Conservation (phyloP, 345 rosid genomes). For the Crucihimalaya himalaica region DNA sequence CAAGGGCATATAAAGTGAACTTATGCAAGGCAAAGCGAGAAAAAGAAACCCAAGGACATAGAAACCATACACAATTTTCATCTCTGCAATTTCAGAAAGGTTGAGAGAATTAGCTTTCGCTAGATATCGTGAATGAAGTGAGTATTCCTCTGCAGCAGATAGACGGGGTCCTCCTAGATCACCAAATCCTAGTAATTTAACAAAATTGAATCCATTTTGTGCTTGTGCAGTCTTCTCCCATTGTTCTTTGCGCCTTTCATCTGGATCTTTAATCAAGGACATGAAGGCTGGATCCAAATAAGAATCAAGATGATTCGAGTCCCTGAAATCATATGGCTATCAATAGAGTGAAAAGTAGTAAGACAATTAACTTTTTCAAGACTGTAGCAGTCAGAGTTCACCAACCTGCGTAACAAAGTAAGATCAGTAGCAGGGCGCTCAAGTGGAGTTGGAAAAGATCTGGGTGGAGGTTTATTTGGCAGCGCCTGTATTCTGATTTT, state of each 20-base stretch:
- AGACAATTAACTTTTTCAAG: background rate
- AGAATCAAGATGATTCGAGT: slow-evolving; percentile 74
- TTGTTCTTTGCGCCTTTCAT: slow-evolving; percentile 85
- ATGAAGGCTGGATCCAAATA: slow-evolving; percentile 97
- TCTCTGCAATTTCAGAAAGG: slow-evolving; percentile 96
- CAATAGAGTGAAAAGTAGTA: background rate
- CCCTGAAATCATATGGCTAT: slow-evolving; percentile 54
- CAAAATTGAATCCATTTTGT: slow-evolving; percentile 78
- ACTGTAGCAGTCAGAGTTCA: slow-evolving; percentile 25
- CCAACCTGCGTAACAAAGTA: slow-evolving; percentile 86
- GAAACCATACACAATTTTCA: slow-evolving; percentile 88
- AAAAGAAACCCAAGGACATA: slow-evolving; percentile 8
- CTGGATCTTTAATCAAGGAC: slow-evolving; percentile 96
- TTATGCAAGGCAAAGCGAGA: slow-evolving; percentile 13
- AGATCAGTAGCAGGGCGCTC: slow-evolving; percentile 74
- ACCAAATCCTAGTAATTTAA: slow-evolving; percentile 89
- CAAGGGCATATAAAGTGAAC: background rate
- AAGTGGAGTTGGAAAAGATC: slow-evolving; percentile 57
- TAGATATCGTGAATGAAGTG: slow-evolving; percentile 93
- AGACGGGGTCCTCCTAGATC: slow-evolving; percentile 81
- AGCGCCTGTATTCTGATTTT: slow-evolving; percentile 91
- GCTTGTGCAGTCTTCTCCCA: slow-evolving; percentile 96
- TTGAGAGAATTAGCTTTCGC: slow-evolving; percentile 92
- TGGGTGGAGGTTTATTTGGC: slow-evolving; percentile 67
- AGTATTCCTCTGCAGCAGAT: slow-evolving; percentile 90